A percentile compares a stretch with the other conserved stretches of the same genome.
Conservation (phyloP, 331 rosid genomes). For the Acacia concinna region DNA sequence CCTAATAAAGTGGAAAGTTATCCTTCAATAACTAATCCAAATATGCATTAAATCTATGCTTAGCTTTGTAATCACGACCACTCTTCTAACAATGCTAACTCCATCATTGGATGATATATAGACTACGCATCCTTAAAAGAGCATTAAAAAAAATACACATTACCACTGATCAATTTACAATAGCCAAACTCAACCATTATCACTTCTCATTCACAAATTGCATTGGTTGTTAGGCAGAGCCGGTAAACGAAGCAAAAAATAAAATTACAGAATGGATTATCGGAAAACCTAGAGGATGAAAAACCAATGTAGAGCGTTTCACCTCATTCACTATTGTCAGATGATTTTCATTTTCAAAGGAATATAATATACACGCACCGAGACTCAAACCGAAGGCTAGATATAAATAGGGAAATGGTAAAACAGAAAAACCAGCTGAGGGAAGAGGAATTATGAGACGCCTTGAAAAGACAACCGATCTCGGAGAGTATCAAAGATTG, state of each 20-base stretch:
- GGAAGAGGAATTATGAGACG: slow-evolving; percentile 45
- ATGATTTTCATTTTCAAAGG: slow-evolving; percentile 37
- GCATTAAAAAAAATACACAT: neutral
- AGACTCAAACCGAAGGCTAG: neutral
- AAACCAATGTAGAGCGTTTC: slow-evolving; percentile 1
- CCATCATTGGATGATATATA: too few relatives aligned
- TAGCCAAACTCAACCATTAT: slow-evolving; percentile 16
- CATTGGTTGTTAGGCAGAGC: slow-evolving; percentile 1
- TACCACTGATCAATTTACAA: neutral
- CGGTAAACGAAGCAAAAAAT: slow-evolving; percentile 7
- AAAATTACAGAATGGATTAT: slow-evolving; percentile 22
- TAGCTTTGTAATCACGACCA: too few relatives aligned
- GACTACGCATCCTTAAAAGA: too few relatives aligned
- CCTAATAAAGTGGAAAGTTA: too few relatives aligned
- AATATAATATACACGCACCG: slow-evolving; percentile 12
- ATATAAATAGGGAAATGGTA: neutral
- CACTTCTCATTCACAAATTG: slow-evolving; percentile 24
- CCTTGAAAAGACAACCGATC: slow-evolving; percentile 84
- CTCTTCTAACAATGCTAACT: too few relatives aligned
- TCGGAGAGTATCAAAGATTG: slow-evolving; percentile 84
- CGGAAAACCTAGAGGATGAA: neutral
- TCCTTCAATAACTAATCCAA: too few relatives aligned
- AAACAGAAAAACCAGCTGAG: slow-evolving; percentile 17
- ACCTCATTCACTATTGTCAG: slow-evolving; percentile 21
- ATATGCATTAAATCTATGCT: too few relatives aligned